Evolutionary conservation across 805 yeast genomes (phyloP).

Genomic region (Yamadazyma ubonensis): DNA sequence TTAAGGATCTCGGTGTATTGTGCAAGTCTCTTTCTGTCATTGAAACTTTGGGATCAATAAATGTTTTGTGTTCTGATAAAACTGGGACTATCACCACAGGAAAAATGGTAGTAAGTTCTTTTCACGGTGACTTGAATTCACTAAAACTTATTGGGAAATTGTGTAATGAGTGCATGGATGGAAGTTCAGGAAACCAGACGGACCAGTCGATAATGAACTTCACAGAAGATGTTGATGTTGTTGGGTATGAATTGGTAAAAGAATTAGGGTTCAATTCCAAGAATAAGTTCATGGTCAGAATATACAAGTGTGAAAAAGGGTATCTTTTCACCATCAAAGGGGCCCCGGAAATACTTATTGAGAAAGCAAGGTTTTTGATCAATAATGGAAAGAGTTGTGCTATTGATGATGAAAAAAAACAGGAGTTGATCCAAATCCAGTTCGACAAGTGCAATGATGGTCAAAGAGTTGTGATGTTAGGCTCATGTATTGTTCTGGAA

Average conservation of each 20-base stretch:
- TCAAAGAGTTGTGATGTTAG: conserved; percentile 32
- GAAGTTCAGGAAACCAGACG: conserved; percentile 45
- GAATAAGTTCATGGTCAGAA: conserved; percentile 43
- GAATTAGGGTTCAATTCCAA: conserved; percentile 43
- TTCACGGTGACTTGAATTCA: conserved; percentile 10
- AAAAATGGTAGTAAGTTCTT: conserved; percentile 41
- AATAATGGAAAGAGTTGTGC: conserved; percentile 19
- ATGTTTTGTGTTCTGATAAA: conserved; percentile 44
- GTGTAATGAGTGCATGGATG: conserved; percentile 35
- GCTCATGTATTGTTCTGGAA: conserved; percentile 22
- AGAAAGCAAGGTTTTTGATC: conserved; percentile 24
- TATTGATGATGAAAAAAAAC: conserved; percentile 17
- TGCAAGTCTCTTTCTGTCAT: conserved; percentile 48
- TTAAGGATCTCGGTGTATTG: conserved; percentile 45
- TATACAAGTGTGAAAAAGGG: conserved; percentile 20
- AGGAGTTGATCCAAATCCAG: conserved; percentile 26
- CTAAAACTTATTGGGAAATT: conserved; percentile 23
- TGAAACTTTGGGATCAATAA: conserved; percentile 58
- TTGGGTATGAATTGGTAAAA: conserved; percentile 20
- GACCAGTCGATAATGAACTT: conserved; percentile 37
- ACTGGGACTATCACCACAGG: conserved; percentile 52
- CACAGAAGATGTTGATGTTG: background rate
- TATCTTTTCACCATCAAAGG: conserved; percentile 38
- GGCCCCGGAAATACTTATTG: conserved; percentile 46
- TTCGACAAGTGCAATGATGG: conserved; percentile 36